These are phyloP conservation scores for Colletotrichum sp. DNA, from an alignment of 2,329 filamentous ascomycete species.

Conservation along the genomic window DNA sequence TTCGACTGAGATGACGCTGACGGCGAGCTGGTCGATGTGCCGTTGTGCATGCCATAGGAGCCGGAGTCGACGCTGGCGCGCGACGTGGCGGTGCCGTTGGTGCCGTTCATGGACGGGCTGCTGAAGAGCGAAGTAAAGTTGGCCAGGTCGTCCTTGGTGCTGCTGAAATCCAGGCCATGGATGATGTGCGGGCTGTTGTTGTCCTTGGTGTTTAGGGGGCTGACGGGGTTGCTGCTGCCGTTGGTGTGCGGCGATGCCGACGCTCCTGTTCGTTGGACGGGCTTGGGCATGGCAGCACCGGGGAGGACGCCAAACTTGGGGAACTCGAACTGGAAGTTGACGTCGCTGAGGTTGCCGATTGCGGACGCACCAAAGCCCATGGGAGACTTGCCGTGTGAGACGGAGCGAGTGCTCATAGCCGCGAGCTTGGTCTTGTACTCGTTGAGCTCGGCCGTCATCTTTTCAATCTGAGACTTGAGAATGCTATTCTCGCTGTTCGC, in stretches of 20 bases:
- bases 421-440: slow-evolving; percentile 91
- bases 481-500: slow-evolving; percentile 85
- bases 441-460: slow-evolving; percentile 81
- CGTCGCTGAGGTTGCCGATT: slow-evolving; percentile 68
- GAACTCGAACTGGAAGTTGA: slow-evolving; percentile 95
- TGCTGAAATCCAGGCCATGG: slow-evolving; percentile 24
- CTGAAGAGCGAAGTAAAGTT: slow-evolving; percentile 65
- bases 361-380: slow-evolving; percentile 53
- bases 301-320: slow-evolving; percentile 86
- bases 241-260: slow-evolving; percentile 16
- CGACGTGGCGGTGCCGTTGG: slow-evolving; percentile 43
- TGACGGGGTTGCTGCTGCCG: slow-evolving; percentile 36
- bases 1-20: slow-evolving; percentile 68
- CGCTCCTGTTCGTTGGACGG: not conserved
- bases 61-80: slow-evolving; percentile 56
- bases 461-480: slow-evolving; percentile 86
- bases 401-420: slow-evolving; percentile 46
- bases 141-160: slow-evolving; percentile 54
- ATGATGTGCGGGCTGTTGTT: slow-evolving; percentile 35
- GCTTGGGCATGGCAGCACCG: slow-evolving; percentile 40
- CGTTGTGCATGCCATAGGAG: slow-evolving; percentile 49
- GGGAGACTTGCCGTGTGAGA: slow-evolving; percentile 35
- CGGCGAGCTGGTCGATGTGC: slow-evolving; percentile 67
- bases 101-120: slow-evolving; percentile 52
- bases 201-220: slow-evolving; percentile 36